Evolutionary conservation across 1,284 basidiomycete species (phyloP), one percentile per base, ranked within the genome.

Genomic region (Chalciporus sp.): DNA sequence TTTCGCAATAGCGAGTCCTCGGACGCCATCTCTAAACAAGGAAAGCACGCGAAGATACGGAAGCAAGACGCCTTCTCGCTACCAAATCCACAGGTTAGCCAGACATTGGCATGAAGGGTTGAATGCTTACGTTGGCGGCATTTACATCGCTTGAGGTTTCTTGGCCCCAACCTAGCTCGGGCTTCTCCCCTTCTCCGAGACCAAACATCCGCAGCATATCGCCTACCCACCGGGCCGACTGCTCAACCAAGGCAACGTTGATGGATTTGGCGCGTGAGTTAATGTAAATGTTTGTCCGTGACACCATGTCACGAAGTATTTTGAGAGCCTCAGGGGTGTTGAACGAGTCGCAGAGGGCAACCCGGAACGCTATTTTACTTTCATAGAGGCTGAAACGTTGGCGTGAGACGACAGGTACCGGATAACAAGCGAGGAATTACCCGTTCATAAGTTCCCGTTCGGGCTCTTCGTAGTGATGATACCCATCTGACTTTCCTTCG

Each of bases 301-400:
- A 90, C 26, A 99, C 86, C 28, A 98, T 77, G 57, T 95, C 90
- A 12, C 92, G 81, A 12, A 99, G 74, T 51, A 86, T 76, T 60
- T 84, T 81, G 42, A 99, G 74, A 0, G 94, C 96, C 14, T 77
- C 79, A 1, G 95, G 93, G 0, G 96, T 99, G 73, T 99, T 96
- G 80, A 99, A 98, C 1, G 95, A 98, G 72, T 99, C 96, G 74
- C 92, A 97, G 52, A 99, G 85, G 0, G 95, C 92, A n/a, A 76
- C 78, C 50, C 94, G 87, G 82, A 99, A 97, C 2, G 82, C 78
- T 41, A 81, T 65, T 72, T 96, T 95, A 35, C 88, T 84, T 47
- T 85, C 77, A 61, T 90, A 80, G 41, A 97, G 79, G 60, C 91
- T 94, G 60, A 42, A 57, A 51, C 45, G 17, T 31, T 27, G 31